Base-by-base conservation (phyloP, 2,329 filamentous ascomycete genomes). In the Apiospora koreana region DNA sequence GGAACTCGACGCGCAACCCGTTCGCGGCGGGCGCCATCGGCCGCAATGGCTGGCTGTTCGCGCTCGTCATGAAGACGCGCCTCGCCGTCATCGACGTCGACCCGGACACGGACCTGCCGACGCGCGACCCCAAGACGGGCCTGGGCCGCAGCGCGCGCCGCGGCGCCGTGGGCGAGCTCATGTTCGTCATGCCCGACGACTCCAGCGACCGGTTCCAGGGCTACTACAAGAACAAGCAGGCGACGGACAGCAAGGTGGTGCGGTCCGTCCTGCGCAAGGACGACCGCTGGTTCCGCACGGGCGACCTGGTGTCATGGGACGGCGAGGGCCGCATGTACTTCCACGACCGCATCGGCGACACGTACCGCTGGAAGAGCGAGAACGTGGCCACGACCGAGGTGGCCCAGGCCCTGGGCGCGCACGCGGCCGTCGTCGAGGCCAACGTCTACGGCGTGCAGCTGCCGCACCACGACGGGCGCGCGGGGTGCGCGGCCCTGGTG, bases 311-410 rank as follows among this genome's bases (percentile, higher is more conserved):
- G 42, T 86, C 90, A n/a, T 88, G 87, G 82, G 92, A 94, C 73
- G 71, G 72, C 0, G 90, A 96, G 70, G 93, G 94, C 6, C 85
- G 91, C 2, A 88, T 91, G 79, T 96, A 87, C 83, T 97, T 97
- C 82, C 89, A 91, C 70, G 94, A 97, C 81, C 90, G 92, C 65
- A 91, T 94, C 72, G 92, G 92, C 69, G 92, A 94, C 77, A 94
- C 92, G 0, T 94, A 92, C 82, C 88, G 92, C 66, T 94, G 92
- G 92, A 94, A 96, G 83, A 91, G 90, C 67, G 93, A 95, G 80
- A 95, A 95, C 75, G 92, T 95, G 0, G 94, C 92, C 3, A 95
- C 93, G 0, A 90, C 88, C 67, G 94, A 97, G 80, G 94, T 97
- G 23, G 88, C 91, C n/a, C 89, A 94, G 77, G 89, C 89, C 0